phyloP scores from a whole-genome alignment of 1,284 basidiomycete species.

The Bothia castanella region DNA sequence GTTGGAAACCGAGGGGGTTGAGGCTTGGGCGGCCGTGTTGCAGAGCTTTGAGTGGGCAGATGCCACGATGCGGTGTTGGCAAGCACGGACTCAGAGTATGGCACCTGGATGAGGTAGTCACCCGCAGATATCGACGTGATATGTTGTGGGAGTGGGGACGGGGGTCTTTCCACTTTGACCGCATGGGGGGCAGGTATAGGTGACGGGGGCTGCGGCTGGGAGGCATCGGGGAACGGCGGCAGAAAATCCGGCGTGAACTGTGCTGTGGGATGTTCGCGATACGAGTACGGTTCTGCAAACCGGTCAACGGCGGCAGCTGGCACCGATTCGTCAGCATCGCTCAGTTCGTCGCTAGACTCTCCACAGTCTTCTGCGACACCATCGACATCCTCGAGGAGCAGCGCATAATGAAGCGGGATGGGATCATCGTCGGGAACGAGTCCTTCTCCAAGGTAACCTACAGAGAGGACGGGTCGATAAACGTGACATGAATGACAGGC shows the following conservation, averaged over 20 bases:
- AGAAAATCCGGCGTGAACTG: constrained; percentile 30
- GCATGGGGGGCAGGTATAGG: constrained; percentile 33
- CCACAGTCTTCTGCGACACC: constrained; percentile 41
- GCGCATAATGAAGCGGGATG: constrained; percentile 53
- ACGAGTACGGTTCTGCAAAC: constrained; percentile 19
- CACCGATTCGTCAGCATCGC: constrained; percentile 23
- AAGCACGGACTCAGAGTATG: constrained; percentile 65
- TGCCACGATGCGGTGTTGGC: constrained; percentile 61
- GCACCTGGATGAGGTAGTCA: constrained; percentile 65
- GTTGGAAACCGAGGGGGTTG: constrained; percentile 31
- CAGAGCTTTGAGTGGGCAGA: constrained; percentile 46
- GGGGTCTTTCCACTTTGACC: constrained; percentile 32
- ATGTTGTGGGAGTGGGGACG: constrained; percentile 32
- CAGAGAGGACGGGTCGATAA: constrained; percentile 18
- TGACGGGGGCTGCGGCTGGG: constrained; percentile 35
- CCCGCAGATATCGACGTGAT: constrained; percentile 32
- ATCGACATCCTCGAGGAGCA: constrained; percentile 26
- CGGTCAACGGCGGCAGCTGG: background rate
- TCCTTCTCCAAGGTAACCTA: constrained; percentile 62
- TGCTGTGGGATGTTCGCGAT: constrained; percentile 28
- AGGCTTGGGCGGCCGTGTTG: constrained; percentile 18
- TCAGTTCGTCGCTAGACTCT: constrained; percentile 34
- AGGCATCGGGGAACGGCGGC: constrained; percentile 46
- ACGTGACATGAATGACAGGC: constrained; percentile 2
- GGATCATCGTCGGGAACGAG: constrained; percentile 52